Conservation (phyloP, 2,329 filamentous ascomycete genomes). For the Verruconis gallopava region DNA sequence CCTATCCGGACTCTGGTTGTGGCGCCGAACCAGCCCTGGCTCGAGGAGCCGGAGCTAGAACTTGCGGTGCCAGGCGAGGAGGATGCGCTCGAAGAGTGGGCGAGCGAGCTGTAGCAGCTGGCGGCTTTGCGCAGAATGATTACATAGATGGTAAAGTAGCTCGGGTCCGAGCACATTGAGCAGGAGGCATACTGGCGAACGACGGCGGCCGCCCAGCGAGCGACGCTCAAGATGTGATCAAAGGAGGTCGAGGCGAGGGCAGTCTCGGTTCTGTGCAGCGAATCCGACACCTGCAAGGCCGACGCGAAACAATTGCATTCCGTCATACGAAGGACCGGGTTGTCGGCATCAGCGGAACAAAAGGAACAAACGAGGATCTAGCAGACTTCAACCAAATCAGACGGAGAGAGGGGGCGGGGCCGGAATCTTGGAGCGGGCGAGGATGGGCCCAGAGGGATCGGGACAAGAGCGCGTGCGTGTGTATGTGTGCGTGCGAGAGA, state of each 20-base stretch:
- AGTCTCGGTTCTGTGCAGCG: conserved; percentile 7
- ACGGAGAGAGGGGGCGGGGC: too few species aligned
- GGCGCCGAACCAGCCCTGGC: not conserved
- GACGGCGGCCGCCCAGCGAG: conserved; percentile 3
- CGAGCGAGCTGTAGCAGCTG: conserved; percentile 5
- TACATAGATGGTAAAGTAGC: conserved; percentile 8
- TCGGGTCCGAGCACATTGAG: conserved; percentile 7
- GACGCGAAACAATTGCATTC: conserved; percentile 10
- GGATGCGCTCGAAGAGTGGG: conserved; percentile 1
- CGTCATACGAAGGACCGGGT: conserved; percentile 2
- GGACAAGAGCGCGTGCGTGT: too few species aligned
- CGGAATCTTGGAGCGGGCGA: too few species aligned
- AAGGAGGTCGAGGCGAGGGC: conserved; percentile 6
- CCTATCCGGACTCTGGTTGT: conserved; percentile 8
- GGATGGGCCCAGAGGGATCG: too few species aligned
- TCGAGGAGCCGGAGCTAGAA: conserved; percentile 6
- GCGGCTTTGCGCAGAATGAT: conserved; percentile 7
- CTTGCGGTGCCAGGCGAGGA: conserved; percentile 6
- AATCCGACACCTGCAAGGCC: conserved; percentile 9
- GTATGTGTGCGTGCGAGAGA: too few species aligned
- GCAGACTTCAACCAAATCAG: too few species aligned
- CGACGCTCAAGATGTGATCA: conserved; percentile 7
- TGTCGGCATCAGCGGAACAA: too few species aligned
- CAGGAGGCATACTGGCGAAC: conserved; percentile 9
- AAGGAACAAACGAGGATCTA: too few species aligned